Percentiles rank a stretch among this genome's conserved stretches.
Conservation (phyloP, 2,329 filamentous ascomycete species). For the Nemania serpens region DNA sequence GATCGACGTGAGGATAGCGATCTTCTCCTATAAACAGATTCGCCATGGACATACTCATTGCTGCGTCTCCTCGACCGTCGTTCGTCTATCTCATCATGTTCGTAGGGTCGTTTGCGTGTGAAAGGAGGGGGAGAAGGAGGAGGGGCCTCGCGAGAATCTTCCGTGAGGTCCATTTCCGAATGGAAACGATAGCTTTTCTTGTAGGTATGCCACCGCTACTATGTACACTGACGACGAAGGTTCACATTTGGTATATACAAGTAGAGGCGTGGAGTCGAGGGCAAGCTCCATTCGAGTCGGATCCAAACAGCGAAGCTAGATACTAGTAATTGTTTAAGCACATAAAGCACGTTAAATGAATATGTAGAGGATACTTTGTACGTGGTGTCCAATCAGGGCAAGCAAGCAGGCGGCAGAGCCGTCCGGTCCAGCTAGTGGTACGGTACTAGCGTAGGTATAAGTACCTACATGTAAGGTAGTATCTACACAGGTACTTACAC, state of each 20-base stretch:
- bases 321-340: too few species aligned
- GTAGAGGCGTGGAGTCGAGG: too few species aligned
- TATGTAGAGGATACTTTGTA: too few species aligned
- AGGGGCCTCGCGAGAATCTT: neutral
- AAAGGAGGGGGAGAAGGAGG: neutral
- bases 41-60: slow-evolving; percentile 8
- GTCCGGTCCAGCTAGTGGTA: too few species aligned
- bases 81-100: slow-evolving; percentile 23
- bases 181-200: slow-evolving; percentile 3
- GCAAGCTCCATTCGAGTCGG: too few species aligned
- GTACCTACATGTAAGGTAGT: too few species aligned
- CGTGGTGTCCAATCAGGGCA: too few species aligned
- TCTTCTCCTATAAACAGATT: slow-evolving; percentile 11
- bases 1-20: slow-evolving; percentile 26
- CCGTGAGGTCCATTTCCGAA: slow-evolving; percentile 24
- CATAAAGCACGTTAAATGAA: too few species aligned
- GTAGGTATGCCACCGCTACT: neutral
- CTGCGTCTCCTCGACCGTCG: slow-evolving; percentile 27
- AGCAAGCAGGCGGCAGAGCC: too few species aligned
- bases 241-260: neutral
- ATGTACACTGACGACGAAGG: neutral
- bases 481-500: too few species aligned
- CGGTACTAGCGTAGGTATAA: too few species aligned
- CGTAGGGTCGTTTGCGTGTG: slow-evolving; percentile 30
- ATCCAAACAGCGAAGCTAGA: too few species aligned